Evolutionary conservation across 2,329 filamentous ascomycete species (phyloP).

Genomic region (Anthostomella pinea): DNA sequence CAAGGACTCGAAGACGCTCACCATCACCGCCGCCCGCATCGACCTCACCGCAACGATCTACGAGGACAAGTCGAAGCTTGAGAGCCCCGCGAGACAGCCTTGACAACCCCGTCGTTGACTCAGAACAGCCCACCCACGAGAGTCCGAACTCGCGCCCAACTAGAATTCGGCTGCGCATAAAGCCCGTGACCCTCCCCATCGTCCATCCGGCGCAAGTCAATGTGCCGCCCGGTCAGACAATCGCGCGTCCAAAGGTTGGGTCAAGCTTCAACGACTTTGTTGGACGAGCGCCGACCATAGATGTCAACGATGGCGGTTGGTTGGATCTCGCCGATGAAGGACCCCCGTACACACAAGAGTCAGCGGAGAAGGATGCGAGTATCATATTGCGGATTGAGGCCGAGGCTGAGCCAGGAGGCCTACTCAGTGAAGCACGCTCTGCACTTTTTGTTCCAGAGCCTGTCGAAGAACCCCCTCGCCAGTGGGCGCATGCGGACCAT

Average conservation of each 20-base stretch:
- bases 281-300: conserved; percentile 45
- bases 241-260: conserved; percentile 48
- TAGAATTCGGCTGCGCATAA: conserved; percentile 49
- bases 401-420: conserved; percentile 71
- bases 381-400: conserved; percentile 68
- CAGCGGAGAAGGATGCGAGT: conserved; percentile 65
- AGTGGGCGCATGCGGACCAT: conserved; percentile 87
- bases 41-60: conserved; percentile 36
- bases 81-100: conserved; percentile 34
- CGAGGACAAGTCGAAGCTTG: conserved; percentile 42
- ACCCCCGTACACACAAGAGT: conserved; percentile 56
- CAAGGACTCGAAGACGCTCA: conserved; percentile 37
- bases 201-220: conserved; percentile 59
- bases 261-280: conserved; percentile 58
- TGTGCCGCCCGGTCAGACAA: conserved; percentile 35
- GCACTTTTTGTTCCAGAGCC: conserved; percentile 71
- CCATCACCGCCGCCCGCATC: conserved; percentile 39
- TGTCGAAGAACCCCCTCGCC: conserved; percentile 67
- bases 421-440: conserved; percentile 69
- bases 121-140: conserved; percentile 15
- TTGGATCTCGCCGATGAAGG: conserved; percentile 55
- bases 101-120: conserved; percentile 24
- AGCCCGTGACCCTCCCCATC: conserved; percentile 50
- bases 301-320: conserved; percentile 56
- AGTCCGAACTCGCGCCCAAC: conserved; percentile 26